Percentiles rank a stretch among this genome's conserved stretches.
phyloP scores from a whole-genome alignment of 1,139 yeast species.

The Geotrichum candidum region DNA sequence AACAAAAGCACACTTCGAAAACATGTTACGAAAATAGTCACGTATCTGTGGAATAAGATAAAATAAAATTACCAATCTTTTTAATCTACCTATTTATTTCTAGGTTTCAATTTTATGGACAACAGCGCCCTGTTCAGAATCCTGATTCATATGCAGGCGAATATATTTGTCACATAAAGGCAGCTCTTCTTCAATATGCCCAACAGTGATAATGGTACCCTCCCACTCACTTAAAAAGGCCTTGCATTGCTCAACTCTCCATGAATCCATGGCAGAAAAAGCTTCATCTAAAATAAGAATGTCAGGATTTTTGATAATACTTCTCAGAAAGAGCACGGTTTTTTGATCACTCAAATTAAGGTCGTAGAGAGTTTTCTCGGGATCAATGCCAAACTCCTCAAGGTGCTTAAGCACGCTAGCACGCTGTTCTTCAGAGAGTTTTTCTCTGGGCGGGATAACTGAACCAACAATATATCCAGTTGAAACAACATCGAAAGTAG shows the following conservation, averaged over 20 bases:
- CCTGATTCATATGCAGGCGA: constrained; percentile 30
- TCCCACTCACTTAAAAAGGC: constrained; percentile 53
- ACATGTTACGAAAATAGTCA: not conserved
- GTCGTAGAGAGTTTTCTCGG: constrained; percentile 44
- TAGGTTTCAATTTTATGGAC: not conserved
- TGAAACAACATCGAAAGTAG: constrained; percentile 53
- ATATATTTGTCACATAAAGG: constrained; percentile 51
- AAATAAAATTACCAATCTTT: not conserved
- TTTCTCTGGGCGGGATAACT: constrained; percentile 39
- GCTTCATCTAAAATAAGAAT: constrained; percentile 87
- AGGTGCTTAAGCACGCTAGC: constrained; percentile 33
- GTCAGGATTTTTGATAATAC: constrained; percentile 69
- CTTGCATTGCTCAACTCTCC: constrained; percentile 60
- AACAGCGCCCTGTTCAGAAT: constrained; percentile 3
- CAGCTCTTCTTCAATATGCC: constrained; percentile 64
- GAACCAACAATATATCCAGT: constrained; percentile 74
- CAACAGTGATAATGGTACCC: constrained; percentile 70
- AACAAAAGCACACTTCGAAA: not conserved
- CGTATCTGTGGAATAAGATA: not conserved
- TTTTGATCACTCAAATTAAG: constrained; percentile 73
- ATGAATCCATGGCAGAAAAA: constrained; percentile 80
- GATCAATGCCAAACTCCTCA: constrained; percentile 31
- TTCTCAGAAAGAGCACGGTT: constrained; percentile 67
- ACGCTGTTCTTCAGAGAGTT: constrained; percentile 36
- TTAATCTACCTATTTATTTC: not conserved